Base-by-base conservation (phyloP, 148 eudicot genomes). In the Amaranthus cruentus region DNA sequence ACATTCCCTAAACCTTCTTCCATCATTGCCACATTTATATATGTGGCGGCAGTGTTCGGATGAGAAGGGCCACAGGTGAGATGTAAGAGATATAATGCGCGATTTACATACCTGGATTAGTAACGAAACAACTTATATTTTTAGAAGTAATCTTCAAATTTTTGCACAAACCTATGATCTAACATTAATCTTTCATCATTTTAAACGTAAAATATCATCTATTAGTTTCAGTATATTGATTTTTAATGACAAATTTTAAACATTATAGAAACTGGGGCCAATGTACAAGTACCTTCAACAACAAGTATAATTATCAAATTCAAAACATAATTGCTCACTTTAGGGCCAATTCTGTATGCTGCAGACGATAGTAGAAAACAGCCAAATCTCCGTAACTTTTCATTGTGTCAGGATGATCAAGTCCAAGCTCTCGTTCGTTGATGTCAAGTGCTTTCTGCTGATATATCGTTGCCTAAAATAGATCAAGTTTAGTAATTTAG, bases 321-420 rank as follows among this genome's bases (percentile, higher is more conserved):
- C 13, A 48, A 77, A 54, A 74, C 55, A 70, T 38, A 47, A 76
- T 59, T 72, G 70, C 86, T 81, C 83, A 93, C 98, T 93, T 93
- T 64, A 93, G 77, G 75, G 98, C 98, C 76, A 93, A 71, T 76
- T 93, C 98, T 55, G 98, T 90, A 71, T 93, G 98, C 81, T 93
- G 98, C 71, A 93, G 96, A 68, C 98, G 87, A 64, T 93, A 93
- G 82, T 93, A 93, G 84, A 93, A 93, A 76, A 93, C 98, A 61
- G 98, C 96, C 76, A 93, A 82, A 77, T 93, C 98, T 66, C 98
- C 96, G 46, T 93, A 93, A 83, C 98, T 93, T 81, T 93, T 93
- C 98, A 93, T 90, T 75, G 98, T 93, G 73, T 93, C 98, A 55
- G 98, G 96, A 81, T 93, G 98, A 83, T 93, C 98, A 77, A 93